Evolutionary conservation across 2,329 filamentous ascomycete genomes (phyloP).

Genomic region (Huntiella moniliformis): DNA sequence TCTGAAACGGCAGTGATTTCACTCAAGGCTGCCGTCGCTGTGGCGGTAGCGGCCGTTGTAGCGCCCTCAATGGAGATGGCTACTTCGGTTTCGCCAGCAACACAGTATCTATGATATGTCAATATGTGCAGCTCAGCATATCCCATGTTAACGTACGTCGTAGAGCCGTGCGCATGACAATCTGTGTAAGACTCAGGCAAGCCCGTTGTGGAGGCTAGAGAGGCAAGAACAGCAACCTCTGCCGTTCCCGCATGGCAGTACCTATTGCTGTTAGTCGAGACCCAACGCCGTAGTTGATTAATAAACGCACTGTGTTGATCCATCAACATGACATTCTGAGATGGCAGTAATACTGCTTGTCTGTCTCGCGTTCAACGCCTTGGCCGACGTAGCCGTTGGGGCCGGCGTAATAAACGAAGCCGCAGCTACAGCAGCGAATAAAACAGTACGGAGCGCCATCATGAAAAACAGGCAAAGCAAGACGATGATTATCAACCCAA

Average conservation of each 20-base stretch:
- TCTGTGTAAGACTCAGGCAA: conserved; percentile 42
- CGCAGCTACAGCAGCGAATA: too few species aligned
- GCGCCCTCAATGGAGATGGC: conserved; percentile 18
- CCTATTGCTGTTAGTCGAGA: conserved; percentile 16
- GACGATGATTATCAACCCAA: too few species aligned
- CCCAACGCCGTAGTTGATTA: not conserved
- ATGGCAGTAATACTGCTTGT: not conserved
- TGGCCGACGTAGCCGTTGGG: too few species aligned
- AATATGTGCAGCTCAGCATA: conserved; percentile 13
- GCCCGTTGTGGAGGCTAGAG: conserved; percentile 33
- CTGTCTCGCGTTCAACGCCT: too few species aligned
- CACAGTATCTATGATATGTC: conserved; percentile 17
- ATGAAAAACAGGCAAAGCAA: too few species aligned
- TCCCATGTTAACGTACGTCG: conserved; percentile 27
- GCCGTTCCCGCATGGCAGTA: conserved; percentile 25
- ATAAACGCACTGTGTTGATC: conserved; percentile 6
- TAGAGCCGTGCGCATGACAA: conserved; percentile 42
- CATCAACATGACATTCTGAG: conserved; percentile 7
- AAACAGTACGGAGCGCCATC: too few species aligned
- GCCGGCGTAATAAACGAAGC: too few species aligned
- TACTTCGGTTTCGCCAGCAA: conserved; percentile 24
- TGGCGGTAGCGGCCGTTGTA: conserved; percentile 11
- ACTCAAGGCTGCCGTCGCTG: conserved; percentile 6
- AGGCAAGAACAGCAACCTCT: conserved; percentile 26
- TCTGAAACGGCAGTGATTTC: conserved; percentile 22